These are phyloP conservation scores for Irpex rosettiformis DNA, from an alignment of 1,284 basidiomycete genomes.

Conservation along the genomic window DNA sequence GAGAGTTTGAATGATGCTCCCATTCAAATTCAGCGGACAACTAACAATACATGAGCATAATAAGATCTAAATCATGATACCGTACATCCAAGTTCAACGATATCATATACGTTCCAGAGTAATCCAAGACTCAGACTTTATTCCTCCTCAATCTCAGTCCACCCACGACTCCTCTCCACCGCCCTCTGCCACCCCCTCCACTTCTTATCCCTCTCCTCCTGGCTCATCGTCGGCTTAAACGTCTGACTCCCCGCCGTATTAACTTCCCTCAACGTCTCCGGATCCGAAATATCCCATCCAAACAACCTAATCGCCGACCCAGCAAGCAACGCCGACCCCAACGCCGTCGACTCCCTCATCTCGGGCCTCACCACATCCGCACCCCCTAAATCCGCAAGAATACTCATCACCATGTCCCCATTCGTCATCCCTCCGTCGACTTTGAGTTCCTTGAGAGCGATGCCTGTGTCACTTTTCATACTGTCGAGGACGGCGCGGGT, in stretches of 20 bases:
- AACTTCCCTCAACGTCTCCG: conserved; percentile 85
- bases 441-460: conserved; percentile 77
- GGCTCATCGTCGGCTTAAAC: conserved; percentile 64
- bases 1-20: not conserved
- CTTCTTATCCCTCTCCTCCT: conserved; percentile 54
- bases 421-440: conserved; percentile 97
- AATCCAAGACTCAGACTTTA: not conserved
- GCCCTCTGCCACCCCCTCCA: conserved; percentile 85
- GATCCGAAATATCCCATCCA: conserved; percentile 90
- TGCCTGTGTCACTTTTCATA: conserved; percentile 83
- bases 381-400: conserved; percentile 91
- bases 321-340: conserved; percentile 96
- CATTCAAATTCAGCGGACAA: not conserved
- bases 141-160: conserved; percentile 64
- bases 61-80: not conserved
- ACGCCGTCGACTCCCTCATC: conserved; percentile 97
- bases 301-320: conserved; percentile 86
- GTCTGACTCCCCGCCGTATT: conserved; percentile 80
- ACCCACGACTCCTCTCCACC: conserved; percentile 74
- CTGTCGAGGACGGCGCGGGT: conserved; percentile 93
- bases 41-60: not conserved
- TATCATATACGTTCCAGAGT: not conserved
- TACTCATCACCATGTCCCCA: conserved; percentile 85
- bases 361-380: conserved; percentile 90
- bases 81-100: not conserved